Conservation (phyloP, 495 filamentous ascomycete species). For the Neurospora sp. region DNA sequence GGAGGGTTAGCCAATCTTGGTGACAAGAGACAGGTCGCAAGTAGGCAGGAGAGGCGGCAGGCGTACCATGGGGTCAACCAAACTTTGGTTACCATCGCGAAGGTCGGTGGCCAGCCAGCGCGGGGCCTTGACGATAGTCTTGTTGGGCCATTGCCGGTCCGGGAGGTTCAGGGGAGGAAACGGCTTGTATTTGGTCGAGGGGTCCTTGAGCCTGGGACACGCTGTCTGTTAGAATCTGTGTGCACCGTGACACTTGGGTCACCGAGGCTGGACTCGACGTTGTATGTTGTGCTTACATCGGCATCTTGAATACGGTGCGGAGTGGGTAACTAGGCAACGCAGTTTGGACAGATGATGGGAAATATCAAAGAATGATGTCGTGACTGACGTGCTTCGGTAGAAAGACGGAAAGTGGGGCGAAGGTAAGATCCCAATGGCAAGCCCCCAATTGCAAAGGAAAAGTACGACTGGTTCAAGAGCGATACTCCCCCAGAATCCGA, state of each 20-base stretch:
- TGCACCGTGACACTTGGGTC: constrained; percentile 10
- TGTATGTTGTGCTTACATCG: constrained; percentile 22
- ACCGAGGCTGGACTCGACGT: background rate
- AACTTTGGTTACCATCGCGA: constrained; percentile 79
- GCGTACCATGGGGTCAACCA: constrained; percentile 81
- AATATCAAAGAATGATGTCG: background rate
- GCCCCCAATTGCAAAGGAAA: background rate
- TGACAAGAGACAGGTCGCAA: background rate
- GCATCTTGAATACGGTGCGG: constrained; percentile 16
- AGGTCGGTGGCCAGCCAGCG: constrained; percentile 82
- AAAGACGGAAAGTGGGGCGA: constrained; percentile 3
- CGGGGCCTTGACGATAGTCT: constrained; percentile 66
- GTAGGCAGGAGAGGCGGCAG: background rate
- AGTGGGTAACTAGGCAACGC: constrained; percentile 1
- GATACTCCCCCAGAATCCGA: background rate
- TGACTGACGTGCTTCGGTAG: background rate
- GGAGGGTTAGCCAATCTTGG: constrained; percentile 14
- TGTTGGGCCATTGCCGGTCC: constrained; percentile 86
- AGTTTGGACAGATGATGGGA: background rate
- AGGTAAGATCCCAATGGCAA: background rate
- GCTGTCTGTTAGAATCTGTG: constrained; percentile 6
- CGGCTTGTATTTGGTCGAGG: constrained; percentile 80
- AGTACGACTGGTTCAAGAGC: background rate
- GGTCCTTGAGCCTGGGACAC: constrained; percentile 75
- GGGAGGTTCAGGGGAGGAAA: constrained; percentile 67